Base-by-base conservation (phyloP, 1,139 yeast genomes). In the Hansenula sp. region DNA sequence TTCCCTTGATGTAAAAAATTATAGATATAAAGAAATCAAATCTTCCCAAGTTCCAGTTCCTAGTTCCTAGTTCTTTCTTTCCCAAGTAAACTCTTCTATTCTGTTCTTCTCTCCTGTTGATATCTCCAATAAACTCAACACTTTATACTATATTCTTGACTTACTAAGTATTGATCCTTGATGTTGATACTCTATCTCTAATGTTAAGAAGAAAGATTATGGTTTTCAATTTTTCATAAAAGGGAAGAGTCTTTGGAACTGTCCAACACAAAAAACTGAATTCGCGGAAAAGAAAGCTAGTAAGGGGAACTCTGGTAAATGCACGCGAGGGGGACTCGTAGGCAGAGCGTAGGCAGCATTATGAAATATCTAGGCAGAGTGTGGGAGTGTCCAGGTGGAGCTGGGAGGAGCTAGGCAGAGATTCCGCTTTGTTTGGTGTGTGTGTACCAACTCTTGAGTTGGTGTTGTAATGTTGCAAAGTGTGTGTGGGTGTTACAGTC, bases 211-310 rank as follows among this genome's bases (percentile, higher is more conserved):
- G 38, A 36, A 36, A 28, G 33, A 36, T 36, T 27, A 28, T 18
- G 32, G 38, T 17, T 36, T 36, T 36, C 30, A 36, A 36, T 36
- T 36, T 36, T 36, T 36, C 38, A 36, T 36, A 36, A 36, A 36
- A 33, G 27, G 8, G 27, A 21, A 36, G 38, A 36, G 38, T 36
- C 38, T 28, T 36, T 19, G 33, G 6, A 12, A 19, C 15, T 19
- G 35, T 16, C 27, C 18, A 18, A 32, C 34, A 17, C 34, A 13
- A 32, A 17, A 10, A 12, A 12, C 5, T 13, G 31, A 7, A 33
- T 31, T 31, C 34, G 24, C 34, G 24, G 24, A 32, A 32, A n/a
- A n/a, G 18, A 15, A 18, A n/a, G 5, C 25, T 21, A 21, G 25
- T 21, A 6, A 21, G 9, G 25, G 25, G 9, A 9, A 6, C 8